Percentiles rank a stretch among this genome's conserved stretches.
Conservation (phyloP, 192 early-diverging fungal genomes). For the Coemansia sp. region DNA sequence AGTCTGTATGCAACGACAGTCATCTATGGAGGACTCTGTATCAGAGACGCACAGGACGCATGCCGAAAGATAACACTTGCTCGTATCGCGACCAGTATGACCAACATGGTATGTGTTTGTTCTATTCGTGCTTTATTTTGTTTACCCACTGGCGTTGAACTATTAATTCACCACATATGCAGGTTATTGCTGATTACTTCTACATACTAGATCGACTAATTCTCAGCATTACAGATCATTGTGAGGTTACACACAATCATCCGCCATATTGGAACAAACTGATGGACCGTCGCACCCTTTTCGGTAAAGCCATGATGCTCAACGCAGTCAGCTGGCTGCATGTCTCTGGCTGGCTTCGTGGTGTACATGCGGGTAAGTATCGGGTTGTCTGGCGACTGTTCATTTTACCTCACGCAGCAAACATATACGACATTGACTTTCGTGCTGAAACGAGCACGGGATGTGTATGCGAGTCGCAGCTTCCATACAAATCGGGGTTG, state of each 20-base stretch:
- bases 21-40: slow-evolving; percentile 37
- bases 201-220: slow-evolving; percentile 17
- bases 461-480: slow-evolving; percentile 11
- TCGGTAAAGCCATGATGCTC: slow-evolving; percentile 34
- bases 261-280: slow-evolving; percentile 30
- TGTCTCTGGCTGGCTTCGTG: slow-evolving; percentile 26
- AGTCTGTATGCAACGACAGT: slow-evolving; percentile 15
- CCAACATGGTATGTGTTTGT: slow-evolving; percentile 15
- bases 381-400: slow-evolving; percentile 41
- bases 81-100: slow-evolving; percentile 30
- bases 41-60: slow-evolving; percentile 13
- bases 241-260: slow-evolving; percentile 29
- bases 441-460: slow-evolving; percentile 16
- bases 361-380: slow-evolving; percentile 41
- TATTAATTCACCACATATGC: background rate
- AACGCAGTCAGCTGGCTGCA: slow-evolving; percentile 42
- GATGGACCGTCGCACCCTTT: slow-evolving; percentile 32
- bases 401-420: slow-evolving; percentile 30
- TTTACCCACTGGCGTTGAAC: background rate
- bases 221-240: slow-evolving; percentile 30
- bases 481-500: slow-evolving; percentile 27
- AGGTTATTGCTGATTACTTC: background rate
- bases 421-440: slow-evolving; percentile 35
- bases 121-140: background rate
- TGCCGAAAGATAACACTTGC: slow-evolving; percentile 1